A percentile compares a stretch with the other conserved stretches of the same genome.
These are phyloP conservation scores for Apophysomyces elegans DNA, from an alignment of 371 early-diverging fungal species.

Conservation along the genomic window DNA sequence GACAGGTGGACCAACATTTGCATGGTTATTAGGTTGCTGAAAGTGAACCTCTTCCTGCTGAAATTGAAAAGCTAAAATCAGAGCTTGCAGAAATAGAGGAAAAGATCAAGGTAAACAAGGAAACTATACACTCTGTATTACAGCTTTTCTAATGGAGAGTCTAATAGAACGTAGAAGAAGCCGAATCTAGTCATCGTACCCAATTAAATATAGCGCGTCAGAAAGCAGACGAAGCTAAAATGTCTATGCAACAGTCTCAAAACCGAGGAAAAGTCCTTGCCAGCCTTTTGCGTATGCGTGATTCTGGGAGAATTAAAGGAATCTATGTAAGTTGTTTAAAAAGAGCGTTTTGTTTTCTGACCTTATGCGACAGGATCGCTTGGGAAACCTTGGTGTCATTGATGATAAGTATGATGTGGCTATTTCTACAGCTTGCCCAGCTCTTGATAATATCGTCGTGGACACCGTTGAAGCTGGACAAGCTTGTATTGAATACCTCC, in stretches of 20 bases:
- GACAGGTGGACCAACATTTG: background rate
- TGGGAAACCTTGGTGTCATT: slow-evolving; percentile 97
- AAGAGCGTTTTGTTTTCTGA: background rate
- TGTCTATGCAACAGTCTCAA: slow-evolving; percentile 68
- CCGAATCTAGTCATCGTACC: slow-evolving; percentile 5
- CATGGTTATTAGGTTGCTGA: slow-evolving; percentile 16
- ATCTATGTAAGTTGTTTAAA: slow-evolving; percentile 65
- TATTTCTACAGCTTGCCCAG: slow-evolving; percentile 90
- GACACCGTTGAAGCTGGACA: slow-evolving; percentile 94
- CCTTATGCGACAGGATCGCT: slow-evolving; percentile 65
- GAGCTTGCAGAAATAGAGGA: slow-evolving; percentile 44
- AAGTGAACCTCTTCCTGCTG: slow-evolving; percentile 30
- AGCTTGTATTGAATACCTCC: slow-evolving; percentile 91
- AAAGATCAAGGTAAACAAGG: slow-evolving; percentile 29
- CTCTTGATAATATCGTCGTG: slow-evolving; percentile 94
- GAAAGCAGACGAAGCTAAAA: slow-evolving; percentile 70
- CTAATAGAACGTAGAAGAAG: slow-evolving; percentile 11
- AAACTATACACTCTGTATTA: background rate
- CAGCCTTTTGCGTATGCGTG: slow-evolving; percentile 77
- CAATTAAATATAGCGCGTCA: slow-evolving; percentile 52
- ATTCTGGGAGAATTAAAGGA: slow-evolving; percentile 81
- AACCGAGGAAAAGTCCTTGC: slow-evolving; percentile 77
- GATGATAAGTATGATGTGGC: slow-evolving; percentile 97
- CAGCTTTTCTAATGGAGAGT: too few species aligned
- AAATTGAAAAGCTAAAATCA: slow-evolving; percentile 54